Base-by-base conservation (phyloP, 306 rosid genomes). In the Pterocarpus macrocarpus region DNA sequence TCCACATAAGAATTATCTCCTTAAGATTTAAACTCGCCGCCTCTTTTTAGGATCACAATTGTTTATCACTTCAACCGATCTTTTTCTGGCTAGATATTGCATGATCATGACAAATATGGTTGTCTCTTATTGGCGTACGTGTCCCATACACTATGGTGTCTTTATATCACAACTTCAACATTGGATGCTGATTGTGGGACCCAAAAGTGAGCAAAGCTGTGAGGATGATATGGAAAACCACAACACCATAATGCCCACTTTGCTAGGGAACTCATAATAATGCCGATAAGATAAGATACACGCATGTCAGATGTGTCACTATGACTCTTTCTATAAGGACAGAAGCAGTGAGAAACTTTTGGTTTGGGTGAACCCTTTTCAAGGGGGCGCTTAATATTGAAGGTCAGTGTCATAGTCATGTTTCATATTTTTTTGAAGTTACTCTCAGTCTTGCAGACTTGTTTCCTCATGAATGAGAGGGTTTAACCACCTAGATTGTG, bases 51-150 rank as follows among this genome's bases (percentile, higher is more conserved):
- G 28, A 22, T 22, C 28, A 22, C 28, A 22, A 22, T 22, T 22
- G 28, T 22, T 22, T 22, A 22, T 22, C 1, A 22, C 28, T 22
- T 22, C 28, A 22, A 22, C 28, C 28, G 28, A 22, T 22, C 28
- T 22, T 22, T 22, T 22, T 22, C 28, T 22, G 28, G 1, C 28
- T 1, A 17, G 9, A 75, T 34, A 69, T 49, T 50, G 82, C 79
- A 63, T 34, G 43, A 77, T 69, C 70, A 62, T 62, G 66, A 80
- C 55, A 73, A 73, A 53, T 64, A 50, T 50, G 55, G 78, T 47
- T 79, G 63, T 79, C 78, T 74, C 87, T 66, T 73, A 65, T 15
- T 73, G 17, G 77, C 4, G 47, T 67, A 61, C 79, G 84, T 79
- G 81, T 50, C 80, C 69, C 80, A 39, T 59, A 57, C 43, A 34